Evolutionary conservation across 345 rosid species (phyloP).

Genomic region (Erucastrum elatum): DNA sequence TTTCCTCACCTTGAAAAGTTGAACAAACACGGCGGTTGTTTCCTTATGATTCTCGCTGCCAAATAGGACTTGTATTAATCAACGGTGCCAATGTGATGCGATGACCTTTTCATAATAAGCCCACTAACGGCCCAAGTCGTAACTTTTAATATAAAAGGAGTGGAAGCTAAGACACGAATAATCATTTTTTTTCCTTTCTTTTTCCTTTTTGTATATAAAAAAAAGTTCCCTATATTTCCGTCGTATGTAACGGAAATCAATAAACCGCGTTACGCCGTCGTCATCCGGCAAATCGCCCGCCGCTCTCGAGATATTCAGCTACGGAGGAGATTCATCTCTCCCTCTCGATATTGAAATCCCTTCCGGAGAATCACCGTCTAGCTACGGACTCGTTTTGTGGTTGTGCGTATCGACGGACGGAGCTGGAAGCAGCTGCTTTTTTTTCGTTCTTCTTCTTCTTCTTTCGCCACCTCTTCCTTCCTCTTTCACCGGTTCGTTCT

Average conservation of each 20-base stretch:
- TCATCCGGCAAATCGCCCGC: slow-evolving; percentile 20
- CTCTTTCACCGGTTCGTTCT: slow-evolving; percentile 34
- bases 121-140: slow-evolving; percentile 6
- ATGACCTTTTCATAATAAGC: neutral
- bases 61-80: neutral
- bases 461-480: slow-evolving; percentile 3
- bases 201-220: neutral
- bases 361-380: slow-evolving; percentile 9
- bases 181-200: neutral
- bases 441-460: neutral
- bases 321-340: slow-evolving; percentile 21
- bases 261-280: slow-evolving; percentile 28
- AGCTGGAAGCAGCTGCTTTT: slow-evolving; percentile 27
- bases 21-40: neutral
- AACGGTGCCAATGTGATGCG: neutral
- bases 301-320: slow-evolving; percentile 21
- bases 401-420: neutral
- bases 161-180: slow-evolving; percentile 9
- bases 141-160: neutral
- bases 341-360: neutral
- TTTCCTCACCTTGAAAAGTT: slow-evolving; percentile 19
- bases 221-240: slow-evolving; percentile 15
- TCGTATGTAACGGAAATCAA: slow-evolving; percentile 15
- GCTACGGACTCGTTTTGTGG: neutral
- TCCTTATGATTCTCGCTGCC: neutral